Percentiles rank a stretch among this genome's conserved stretches.
Evolutionary conservation across 1,139 yeast genomes (phyloP).

Genomic region (Taphrina populina): DNA sequence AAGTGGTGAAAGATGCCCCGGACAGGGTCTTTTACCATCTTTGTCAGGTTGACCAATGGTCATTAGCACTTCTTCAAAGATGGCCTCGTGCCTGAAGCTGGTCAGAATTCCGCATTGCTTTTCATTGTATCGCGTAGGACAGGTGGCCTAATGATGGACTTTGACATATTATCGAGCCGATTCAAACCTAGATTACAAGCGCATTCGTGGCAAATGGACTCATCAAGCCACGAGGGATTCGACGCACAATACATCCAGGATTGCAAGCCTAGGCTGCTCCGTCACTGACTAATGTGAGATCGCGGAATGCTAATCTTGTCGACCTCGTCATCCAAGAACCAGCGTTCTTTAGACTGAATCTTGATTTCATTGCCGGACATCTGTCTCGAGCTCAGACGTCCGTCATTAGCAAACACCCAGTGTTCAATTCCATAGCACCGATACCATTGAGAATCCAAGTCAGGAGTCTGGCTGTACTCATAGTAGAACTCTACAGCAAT

Average conservation of each 20-base stretch:
- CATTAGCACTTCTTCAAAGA: no score
- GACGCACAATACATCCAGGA: no score
- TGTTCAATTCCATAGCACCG: constrained; percentile 39
- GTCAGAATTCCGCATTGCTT: no score
- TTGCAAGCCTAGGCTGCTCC: not conserved
- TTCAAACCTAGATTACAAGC: no score
- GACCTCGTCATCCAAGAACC: constrained; percentile 37
- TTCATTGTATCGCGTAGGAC: no score
- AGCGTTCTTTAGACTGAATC: constrained; percentile 35
- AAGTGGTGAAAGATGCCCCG: not conserved
- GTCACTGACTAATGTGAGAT: constrained; percentile 16
- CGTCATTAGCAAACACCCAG: constrained; percentile 39
- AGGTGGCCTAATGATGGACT: no score
- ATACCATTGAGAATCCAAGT: constrained; percentile 34
- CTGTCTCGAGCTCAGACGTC: constrained; percentile 38
- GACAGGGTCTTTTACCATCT: no score
- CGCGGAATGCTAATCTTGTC: constrained; percentile 23
- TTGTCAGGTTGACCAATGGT: no score
- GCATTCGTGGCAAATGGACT: no score
- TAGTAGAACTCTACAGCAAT: constrained; percentile 40
- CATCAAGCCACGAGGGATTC: no score
- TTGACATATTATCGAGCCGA: no score
- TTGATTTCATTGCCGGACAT: constrained; percentile 39
- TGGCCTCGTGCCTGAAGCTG: no score
- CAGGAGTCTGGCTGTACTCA: constrained; percentile 32